Evolutionary conservation across 2,329 filamentous ascomycete genomes (phyloP).

Genomic region (Aspergillus niger): DNA sequence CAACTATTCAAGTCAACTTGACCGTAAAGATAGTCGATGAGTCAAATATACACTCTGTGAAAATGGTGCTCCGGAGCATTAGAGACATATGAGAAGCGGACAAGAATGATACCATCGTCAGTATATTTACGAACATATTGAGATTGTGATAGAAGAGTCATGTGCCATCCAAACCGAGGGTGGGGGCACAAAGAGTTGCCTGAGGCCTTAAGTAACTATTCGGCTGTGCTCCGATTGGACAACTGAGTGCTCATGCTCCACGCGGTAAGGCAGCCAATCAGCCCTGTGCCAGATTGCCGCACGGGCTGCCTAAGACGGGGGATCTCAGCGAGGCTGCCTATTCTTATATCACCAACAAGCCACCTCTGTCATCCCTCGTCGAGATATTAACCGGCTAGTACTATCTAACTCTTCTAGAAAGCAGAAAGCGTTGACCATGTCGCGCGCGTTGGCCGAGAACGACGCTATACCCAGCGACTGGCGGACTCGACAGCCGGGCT

Average conservation of each 20-base stretch:
- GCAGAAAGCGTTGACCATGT: neutral
- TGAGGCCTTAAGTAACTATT: neutral
- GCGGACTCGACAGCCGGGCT: conserved; percentile 1
- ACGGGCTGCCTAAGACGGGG: neutral
- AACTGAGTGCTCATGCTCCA: neutral
- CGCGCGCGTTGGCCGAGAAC: neutral
- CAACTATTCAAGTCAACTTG: too few species aligned
- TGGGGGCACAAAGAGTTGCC: too few species aligned
- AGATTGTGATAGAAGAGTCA: too few species aligned
- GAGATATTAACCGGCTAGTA: too few species aligned
- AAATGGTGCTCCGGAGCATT: too few species aligned
- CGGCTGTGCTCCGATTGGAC: neutral
- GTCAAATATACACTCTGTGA: too few species aligned
- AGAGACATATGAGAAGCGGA: too few species aligned
- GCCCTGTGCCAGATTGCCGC: neutral
- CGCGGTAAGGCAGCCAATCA: neutral
- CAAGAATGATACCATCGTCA: too few species aligned
- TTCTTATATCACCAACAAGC: neutral
- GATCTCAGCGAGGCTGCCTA: neutral
- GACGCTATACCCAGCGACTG: conserved; percentile 2
- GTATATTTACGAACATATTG: too few species aligned
- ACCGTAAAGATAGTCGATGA: too few species aligned
- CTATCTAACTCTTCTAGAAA: too few species aligned
- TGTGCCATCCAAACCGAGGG: too few species aligned
- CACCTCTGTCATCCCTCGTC: neutral